Percentiles rank a stretch among this genome's conserved stretches.
phyloP scores from a whole-genome alignment of 345 rosid genomes.

The Reutealis trisperma region DNA sequence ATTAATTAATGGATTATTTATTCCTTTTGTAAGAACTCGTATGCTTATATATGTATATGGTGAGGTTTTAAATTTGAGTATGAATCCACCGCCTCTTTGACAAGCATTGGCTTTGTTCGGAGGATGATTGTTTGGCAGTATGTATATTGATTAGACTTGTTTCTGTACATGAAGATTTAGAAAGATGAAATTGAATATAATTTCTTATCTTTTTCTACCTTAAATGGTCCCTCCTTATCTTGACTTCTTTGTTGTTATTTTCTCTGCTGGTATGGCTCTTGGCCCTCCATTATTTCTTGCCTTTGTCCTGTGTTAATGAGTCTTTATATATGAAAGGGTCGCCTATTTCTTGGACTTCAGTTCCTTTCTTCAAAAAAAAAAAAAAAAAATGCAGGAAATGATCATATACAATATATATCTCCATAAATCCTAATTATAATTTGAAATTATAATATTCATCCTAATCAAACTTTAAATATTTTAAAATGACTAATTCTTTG shows the following conservation, averaged over 20 bases:
- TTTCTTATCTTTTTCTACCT: not conserved
- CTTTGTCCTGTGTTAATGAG: not conserved
- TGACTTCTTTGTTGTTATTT: not conserved
- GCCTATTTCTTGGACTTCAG: not conserved
- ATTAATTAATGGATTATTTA: not conserved
- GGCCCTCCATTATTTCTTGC: slow-evolving; percentile 3
- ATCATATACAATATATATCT: no score
- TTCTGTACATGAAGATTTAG: not conserved
- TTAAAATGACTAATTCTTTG: no score
- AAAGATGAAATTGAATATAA: not conserved
- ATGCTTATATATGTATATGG: no score
- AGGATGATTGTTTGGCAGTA: not conserved
- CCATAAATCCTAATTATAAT: no score
- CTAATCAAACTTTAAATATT: no score
- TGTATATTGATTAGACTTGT: not conserved
- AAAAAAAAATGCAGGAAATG: no score
- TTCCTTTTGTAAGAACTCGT: no score
- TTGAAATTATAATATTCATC: no score
- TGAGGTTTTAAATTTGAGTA: not conserved
- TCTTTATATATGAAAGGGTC: not conserved
- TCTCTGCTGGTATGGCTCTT: not conserved
- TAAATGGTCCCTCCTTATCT: slow-evolving; percentile 8
- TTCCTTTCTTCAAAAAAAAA: no score
- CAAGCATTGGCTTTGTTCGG: not conserved
- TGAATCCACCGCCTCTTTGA: slow-evolving; percentile 14